Base-by-base conservation (phyloP, 1,139 yeast genomes). In the Blastobotrys capitulatus region DNA sequence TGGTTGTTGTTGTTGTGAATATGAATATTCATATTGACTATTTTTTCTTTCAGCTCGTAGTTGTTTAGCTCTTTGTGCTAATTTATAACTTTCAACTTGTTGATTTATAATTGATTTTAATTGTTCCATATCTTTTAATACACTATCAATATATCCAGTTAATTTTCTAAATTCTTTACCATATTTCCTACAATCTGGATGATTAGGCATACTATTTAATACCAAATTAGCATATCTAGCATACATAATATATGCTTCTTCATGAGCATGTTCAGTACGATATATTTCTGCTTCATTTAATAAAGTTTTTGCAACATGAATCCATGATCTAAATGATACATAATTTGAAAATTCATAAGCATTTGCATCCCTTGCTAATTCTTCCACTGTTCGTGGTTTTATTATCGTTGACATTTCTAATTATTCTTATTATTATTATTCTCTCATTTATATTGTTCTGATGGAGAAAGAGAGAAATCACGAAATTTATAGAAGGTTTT, bases 231-330 rank as follows among this genome's bases (percentile, higher is more conserved):
- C 70, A 56, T 73, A 76, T 48, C 83, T 61, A 35, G 72, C 60
- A 57, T 76, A 76, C 45, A 78, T 60, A n/a, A 76, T 60, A 54
- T 73, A 78, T 1, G 82, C 77, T 52, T 76, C 75, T 38, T 69
- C 73, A 45, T 63, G 61, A 15, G 70, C 65, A 18, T 66, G 62
- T 43, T 73, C 78, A 4, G 58, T 52, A 20, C 68, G 67, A 60
- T 73, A 77, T 15, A 72, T 62, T 36, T 68, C 67, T 0, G 80
- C 82, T 69, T 79, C 69, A 8, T 64, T 65, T 39, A 69, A 57
- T 26, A 74, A 58, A 12, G 72, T 65, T 15, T 65, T 59, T 18
- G 77, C 70, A 34, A 77, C 65, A 48, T 77, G 69, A 15, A 76
- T 56, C 73, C 81, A 77, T n/a, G 71, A 58, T 40, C 66, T 63